Evolutionary conservation across 1,284 basidiomycete species (phyloP).

Genomic region (Pyrrhoderma lamaoense): DNA sequence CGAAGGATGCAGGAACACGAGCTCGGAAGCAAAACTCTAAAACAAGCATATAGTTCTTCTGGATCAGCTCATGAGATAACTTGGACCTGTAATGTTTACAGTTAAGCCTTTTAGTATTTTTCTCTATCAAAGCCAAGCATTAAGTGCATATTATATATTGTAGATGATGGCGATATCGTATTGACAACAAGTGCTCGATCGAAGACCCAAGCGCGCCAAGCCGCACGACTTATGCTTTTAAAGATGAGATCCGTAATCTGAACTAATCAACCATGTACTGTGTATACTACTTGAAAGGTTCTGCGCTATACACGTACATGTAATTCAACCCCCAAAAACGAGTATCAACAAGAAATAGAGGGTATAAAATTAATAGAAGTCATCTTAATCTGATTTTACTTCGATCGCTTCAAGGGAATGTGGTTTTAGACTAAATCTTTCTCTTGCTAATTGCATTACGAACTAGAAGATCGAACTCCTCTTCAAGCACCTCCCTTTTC

Average conservation of each 20-base stretch:
- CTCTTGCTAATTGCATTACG: background rate
- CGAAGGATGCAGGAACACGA: no score
- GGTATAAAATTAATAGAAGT: no score
- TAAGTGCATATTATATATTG: background rate
- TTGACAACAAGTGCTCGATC: background rate
- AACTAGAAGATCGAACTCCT: slow-evolving; percentile 11
- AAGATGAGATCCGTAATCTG: no score
- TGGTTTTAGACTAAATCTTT: background rate
- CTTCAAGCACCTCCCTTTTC: slow-evolving; percentile 4
- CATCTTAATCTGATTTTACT: no score
- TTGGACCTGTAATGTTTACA: slow-evolving; percentile 5
- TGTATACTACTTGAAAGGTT: no score
- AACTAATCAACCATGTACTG: no score
- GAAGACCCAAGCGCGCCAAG: background rate
- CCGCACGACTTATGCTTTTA: background rate
- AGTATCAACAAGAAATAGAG: no score
- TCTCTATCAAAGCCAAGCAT: no score
- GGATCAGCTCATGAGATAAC: background rate
- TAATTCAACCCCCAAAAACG: no score
- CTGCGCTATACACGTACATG: no score
- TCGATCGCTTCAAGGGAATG: no score
- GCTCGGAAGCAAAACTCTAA: no score
- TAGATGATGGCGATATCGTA: background rate
- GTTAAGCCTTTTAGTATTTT: background rate
- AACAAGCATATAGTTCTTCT: background rate